phyloP scores from a whole-genome alignment of 1,284 basidiomycete species.

The Austroboletus rostrupii region DNA sequence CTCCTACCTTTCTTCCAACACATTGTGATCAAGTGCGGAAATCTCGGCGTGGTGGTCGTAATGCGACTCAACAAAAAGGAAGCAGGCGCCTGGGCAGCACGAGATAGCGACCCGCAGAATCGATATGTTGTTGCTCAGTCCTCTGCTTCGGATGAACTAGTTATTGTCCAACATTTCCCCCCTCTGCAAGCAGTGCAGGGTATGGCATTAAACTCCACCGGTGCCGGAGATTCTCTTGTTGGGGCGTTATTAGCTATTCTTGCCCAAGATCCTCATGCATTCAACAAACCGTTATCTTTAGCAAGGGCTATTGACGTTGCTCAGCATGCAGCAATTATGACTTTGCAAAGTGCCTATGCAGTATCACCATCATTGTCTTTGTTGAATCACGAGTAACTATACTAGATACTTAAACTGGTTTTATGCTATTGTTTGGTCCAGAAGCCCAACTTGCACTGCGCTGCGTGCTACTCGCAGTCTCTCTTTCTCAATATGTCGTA shows the following conservation, averaged over 20 bases:
- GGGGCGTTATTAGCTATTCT: constrained; percentile 67
- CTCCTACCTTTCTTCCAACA: constrained; percentile 79
- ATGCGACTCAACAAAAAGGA: constrained; percentile 50
- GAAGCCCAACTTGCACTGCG: constrained; percentile 57
- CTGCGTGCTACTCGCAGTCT: constrained; percentile 45
- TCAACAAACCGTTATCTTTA: constrained; percentile 44
- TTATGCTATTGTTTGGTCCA: constrained; percentile 23
- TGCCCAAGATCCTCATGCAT: constrained; percentile 39
- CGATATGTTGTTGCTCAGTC: constrained; percentile 54
- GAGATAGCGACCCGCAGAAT: constrained; percentile 42
- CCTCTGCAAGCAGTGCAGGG: constrained; percentile 43
- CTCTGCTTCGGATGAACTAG: constrained; percentile 37
- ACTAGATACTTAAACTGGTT: background rate
- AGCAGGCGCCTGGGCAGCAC: constrained; percentile 42
- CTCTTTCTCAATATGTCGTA: constrained; percentile 42
- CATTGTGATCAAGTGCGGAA: constrained; percentile 81
- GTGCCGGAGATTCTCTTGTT: constrained; percentile 87
- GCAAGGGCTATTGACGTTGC: constrained; percentile 44
- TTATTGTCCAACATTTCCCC: constrained; percentile 72
- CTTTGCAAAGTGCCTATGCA: constrained; percentile 57
- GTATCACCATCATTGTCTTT: constrained; percentile 61
- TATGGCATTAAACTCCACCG: constrained; percentile 75
- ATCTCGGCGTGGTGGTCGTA: constrained; percentile 58
- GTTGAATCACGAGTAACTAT: constrained; percentile 14
- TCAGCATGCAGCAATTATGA: constrained; percentile 63